Base-by-base conservation (phyloP, 768 basidiomycete species). In the Tremella yokohamensis region DNA sequence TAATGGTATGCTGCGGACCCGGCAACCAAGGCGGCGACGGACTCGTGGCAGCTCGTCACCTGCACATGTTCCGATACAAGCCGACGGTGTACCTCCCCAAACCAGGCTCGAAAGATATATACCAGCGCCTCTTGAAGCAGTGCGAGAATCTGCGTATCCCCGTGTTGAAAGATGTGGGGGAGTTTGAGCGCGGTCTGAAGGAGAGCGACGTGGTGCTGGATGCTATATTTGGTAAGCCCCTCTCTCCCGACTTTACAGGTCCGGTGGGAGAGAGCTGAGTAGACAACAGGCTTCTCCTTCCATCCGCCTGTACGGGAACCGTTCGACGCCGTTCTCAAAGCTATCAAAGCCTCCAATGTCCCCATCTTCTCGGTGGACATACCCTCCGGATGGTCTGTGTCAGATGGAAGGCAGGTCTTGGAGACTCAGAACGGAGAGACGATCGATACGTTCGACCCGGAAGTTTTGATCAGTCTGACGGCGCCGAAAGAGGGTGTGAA, bases 11-110 rank as follows among this genome's bases (percentile, higher is more conserved):
- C 69, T 97, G 93, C 73, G 96, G 96, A 16, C 93, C 96, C 7
- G 96, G 96, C 40, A 98, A 98, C 70, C 94, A 98, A 80, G 88
- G 91, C 1, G 96, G 96, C 12, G 96, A 99, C 77, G 96, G 96
- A 2, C 80, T 99, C 0, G 94, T 97, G 22, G 96, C 96, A 25
- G 96, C 96, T 42, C 82, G 94, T 44, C 96, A 99, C 78, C 83
- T 99, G 8, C 85, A 87, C 9, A 87, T 91, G 84, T 97, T 97
- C 75, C 90, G 90, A 2, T 98, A 96, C 74, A 79, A 82, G 44
- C 89, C 93, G 0, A 88, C 84, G 0, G 83, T 99, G 16, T 97
- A 90, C 78, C 86, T 94, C 82, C 96, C 96, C 4, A 98, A 98
- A 89, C 88, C 89, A 9, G 92, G 92, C 0, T 85, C 85, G 1